phyloP scores from a whole-genome alignment of 2,329 filamentous ascomycete genomes.

The Plenodomus biglobosus region DNA sequence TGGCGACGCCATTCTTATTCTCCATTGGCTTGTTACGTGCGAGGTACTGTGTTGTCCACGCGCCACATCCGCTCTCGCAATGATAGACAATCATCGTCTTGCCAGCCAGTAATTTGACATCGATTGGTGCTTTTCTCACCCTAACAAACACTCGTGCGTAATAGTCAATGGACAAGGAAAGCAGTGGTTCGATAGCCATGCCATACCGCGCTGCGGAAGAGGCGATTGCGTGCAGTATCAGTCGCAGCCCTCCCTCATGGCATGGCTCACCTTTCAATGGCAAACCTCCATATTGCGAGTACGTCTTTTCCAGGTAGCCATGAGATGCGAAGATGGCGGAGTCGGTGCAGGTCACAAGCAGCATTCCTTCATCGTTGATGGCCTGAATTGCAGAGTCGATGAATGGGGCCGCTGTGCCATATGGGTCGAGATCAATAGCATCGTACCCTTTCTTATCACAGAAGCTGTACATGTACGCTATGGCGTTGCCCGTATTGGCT shows the following conservation, averaged over 20 bases:
- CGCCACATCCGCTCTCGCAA: constrained; percentile 88
- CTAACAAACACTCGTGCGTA: constrained; percentile 89
- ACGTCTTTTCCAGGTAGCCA: constrained; percentile 92
- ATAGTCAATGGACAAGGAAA: constrained; percentile 94
- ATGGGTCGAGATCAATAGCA: constrained; percentile 94
- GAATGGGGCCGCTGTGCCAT: constrained; percentile 90
- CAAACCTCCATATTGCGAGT: constrained; percentile 86
- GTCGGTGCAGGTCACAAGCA: constrained; percentile 96
- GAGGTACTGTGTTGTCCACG: constrained; percentile 81
- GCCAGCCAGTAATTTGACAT: constrained; percentile 86
- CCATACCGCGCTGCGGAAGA: constrained; percentile 82
- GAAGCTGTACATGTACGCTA: constrained; percentile 84
- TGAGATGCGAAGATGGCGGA: constrained; percentile 93
- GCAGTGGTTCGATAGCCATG: constrained; percentile 81
- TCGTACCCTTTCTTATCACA: constrained; percentile 69
- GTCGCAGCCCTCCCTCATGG: constrained; percentile 84
- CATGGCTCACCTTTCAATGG: constrained; percentile 82
- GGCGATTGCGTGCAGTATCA: constrained; percentile 82
- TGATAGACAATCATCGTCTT: constrained; percentile 93
- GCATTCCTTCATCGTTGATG: constrained; percentile 81
- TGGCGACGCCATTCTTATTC: constrained; percentile 68
- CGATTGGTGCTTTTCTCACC: constrained; percentile 74
- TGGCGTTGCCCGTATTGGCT: constrained; percentile 77
- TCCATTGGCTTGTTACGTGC: constrained; percentile 66
- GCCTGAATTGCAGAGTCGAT: constrained; percentile 88